These are phyloP conservation scores for Pseudogymnoascus destructans DNA, from an alignment of 2,329 filamentous ascomycete species.

Conservation along the genomic window DNA sequence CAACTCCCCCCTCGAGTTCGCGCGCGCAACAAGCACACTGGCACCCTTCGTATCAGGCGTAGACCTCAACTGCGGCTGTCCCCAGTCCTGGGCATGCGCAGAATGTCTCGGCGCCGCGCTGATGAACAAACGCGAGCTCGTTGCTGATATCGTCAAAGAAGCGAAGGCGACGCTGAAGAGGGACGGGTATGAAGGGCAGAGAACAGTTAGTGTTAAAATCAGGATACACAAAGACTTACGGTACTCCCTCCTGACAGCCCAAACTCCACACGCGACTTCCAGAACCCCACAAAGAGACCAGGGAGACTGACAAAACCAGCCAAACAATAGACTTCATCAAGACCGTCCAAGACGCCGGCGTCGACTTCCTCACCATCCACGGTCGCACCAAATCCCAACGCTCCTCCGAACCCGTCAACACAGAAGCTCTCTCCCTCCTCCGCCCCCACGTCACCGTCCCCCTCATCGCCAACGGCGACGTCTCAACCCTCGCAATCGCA, in stretches of 20 bases:
- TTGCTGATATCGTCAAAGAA: slow-evolving; percentile 50
- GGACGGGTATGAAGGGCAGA: slow-evolving; percentile 39
- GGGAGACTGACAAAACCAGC: background rate
- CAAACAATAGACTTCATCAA: slow-evolving; percentile 46
- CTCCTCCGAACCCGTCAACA: slow-evolving; percentile 46
- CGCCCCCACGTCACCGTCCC: slow-evolving; percentile 41
- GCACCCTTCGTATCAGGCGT: slow-evolving; percentile 50
- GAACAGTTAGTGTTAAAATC: slow-evolving; percentile 55
- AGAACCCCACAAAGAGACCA: background rate
- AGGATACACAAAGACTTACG: slow-evolving; percentile 52
- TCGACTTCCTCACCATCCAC: slow-evolving; percentile 60
- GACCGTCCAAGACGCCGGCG: slow-evolving; percentile 43
- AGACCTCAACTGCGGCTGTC: slow-evolving; percentile 61
- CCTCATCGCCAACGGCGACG: slow-evolving; percentile 55
- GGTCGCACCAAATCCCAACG: slow-evolving; percentile 49
- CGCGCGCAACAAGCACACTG: slow-evolving; percentile 47
- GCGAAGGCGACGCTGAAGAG: slow-evolving; percentile 37
- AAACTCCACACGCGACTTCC: too few relatives aligned
- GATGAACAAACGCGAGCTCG: slow-evolving; percentile 50
- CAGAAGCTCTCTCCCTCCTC: slow-evolving; percentile 40
- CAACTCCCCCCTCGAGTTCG: slow-evolving; percentile 46
- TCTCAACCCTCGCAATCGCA: slow-evolving; percentile 38
- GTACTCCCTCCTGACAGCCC: slow-evolving; percentile 20
- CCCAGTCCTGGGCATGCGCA: slow-evolving; percentile 59
- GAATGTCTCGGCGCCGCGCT: slow-evolving; percentile 56